phyloP scores from a whole-genome alignment of 2,329 filamentous ascomycete species.

The Coleophoma eucalyptorum region DNA sequence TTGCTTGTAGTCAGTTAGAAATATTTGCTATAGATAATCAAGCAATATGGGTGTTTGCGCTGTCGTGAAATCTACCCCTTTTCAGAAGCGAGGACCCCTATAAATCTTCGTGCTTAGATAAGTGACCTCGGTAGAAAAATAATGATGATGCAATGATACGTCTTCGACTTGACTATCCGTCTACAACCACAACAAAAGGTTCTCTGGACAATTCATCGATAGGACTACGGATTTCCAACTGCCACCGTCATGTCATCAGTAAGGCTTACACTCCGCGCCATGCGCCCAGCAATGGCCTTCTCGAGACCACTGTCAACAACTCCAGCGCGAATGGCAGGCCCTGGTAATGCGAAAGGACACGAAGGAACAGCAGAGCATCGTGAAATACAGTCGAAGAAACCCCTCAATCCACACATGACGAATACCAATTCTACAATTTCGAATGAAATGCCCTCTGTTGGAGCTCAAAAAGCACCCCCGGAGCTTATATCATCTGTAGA shows the following conservation, averaged over 20 bases:
- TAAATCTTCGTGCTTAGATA: background rate
- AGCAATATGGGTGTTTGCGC: too few species aligned
- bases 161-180: background rate
- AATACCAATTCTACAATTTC: conserved; percentile 61
- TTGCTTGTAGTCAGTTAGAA: too few species aligned
- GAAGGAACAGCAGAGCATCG: conserved; percentile 50
- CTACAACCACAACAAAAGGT: too few species aligned
- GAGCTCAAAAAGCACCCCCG: conserved; percentile 51
- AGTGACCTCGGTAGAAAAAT: background rate
- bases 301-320: conserved; percentile 16
- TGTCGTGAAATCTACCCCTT: too few species aligned
- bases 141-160: background rate
- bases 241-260: conserved; percentile 15
- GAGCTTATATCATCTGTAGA: conserved; percentile 56
- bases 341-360: conserved; percentile 32
- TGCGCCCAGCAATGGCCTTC: conserved; percentile 19
- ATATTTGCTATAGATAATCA: too few species aligned
- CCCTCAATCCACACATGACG: conserved; percentile 57
- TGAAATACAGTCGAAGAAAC: conserved; percentile 51
- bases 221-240: too few species aligned
- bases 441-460: conserved; percentile 58
- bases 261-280: conserved; percentile 14
- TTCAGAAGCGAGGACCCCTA: too few species aligned
- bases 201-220: background rate
- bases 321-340: conserved; percentile 15